A percentile compares a stretch with the other conserved stretches of the same genome.
Conservation (phyloP, 441 rosid genomes). For the Adansonia rubrostipa region DNA sequence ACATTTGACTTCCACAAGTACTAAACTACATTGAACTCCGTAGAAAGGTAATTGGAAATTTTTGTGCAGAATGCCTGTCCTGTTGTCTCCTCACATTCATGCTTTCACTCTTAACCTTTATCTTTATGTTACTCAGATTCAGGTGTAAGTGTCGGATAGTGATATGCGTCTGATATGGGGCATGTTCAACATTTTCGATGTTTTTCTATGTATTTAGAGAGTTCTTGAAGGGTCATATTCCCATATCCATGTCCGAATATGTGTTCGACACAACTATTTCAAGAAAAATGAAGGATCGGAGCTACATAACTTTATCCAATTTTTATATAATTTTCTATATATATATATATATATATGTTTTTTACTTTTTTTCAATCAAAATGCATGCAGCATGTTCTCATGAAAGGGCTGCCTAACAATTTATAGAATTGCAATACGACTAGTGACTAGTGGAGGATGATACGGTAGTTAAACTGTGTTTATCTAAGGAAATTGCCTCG, state of each 20-base stretch:
- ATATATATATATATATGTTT: too few species aligned
- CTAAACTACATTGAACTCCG: not conserved
- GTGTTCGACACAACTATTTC: too few species aligned
- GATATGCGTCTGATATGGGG: too few species aligned
- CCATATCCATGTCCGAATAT: too few species aligned
- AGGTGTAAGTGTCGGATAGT: too few species aligned
- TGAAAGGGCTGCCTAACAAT: not conserved
- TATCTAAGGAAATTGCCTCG: not conserved
- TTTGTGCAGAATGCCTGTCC: not conserved
- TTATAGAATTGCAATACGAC: not conserved
- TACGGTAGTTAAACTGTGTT: slow-evolving; percentile 2
- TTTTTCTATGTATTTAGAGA: too few species aligned
- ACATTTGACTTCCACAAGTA: slow-evolving; percentile 48
- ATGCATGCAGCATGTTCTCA: not conserved
- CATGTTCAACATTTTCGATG: too few species aligned
- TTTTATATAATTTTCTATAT: not conserved
- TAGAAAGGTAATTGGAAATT: not conserved
- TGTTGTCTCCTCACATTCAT: not conserved
- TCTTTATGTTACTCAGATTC: too few species aligned
- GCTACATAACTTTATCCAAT: not conserved
- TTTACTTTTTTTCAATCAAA: slow-evolving; percentile 6
- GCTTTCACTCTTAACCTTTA: too few species aligned
- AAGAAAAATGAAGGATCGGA: too few species aligned
- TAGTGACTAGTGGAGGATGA: not conserved
- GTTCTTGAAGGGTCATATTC: too few species aligned